phyloP scores from a whole-genome alignment of 2,329 filamentous ascomycete genomes.

The Dichotomopilus funicola region DNA sequence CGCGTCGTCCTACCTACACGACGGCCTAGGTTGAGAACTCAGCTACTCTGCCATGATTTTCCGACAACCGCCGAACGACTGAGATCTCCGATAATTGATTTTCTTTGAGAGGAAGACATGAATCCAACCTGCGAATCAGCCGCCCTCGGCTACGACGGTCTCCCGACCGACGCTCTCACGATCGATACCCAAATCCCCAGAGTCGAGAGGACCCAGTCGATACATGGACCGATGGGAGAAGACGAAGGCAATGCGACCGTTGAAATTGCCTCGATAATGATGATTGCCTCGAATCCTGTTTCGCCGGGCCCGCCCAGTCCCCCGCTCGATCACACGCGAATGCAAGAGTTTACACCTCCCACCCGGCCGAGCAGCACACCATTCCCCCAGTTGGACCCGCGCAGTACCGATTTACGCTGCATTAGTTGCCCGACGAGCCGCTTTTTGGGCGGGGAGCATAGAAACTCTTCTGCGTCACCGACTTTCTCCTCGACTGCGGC shows the following conservation, averaged over 20 bases:
- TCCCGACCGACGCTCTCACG: constrained; percentile 22
- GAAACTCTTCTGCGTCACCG: constrained; percentile 24
- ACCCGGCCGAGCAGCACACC: constrained; percentile 54
- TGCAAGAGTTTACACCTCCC: constrained; percentile 42
- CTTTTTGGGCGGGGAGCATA: constrained; percentile 20
- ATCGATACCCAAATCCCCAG: constrained; percentile 27
- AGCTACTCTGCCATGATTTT: constrained; percentile 12
- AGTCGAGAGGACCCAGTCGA: constrained; percentile 22
- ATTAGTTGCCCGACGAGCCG: constrained; percentile 33
- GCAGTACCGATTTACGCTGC: constrained; percentile 38
- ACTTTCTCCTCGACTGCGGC: constrained; percentile 23
- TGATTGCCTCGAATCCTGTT: constrained; percentile 46
- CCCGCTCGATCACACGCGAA: constrained; percentile 41
- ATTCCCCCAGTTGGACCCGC: constrained; percentile 49
- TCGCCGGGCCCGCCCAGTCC: constrained; percentile 49
- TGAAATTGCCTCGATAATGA: constrained; percentile 40
- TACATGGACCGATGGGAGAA: constrained; percentile 24
- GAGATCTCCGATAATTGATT: constrained; percentile 3
- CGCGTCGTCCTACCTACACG: neutral
- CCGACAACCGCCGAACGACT: constrained; percentile 6
- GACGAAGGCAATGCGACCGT: constrained; percentile 36
- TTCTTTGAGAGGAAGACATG: constrained; percentile 17
- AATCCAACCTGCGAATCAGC: constrained; percentile 17
- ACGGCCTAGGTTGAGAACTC: neutral
- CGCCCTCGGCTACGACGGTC: constrained; percentile 17